Evolutionary conservation across 805 yeast species (phyloP).

Genomic region (Lachancea waltii): DNA sequence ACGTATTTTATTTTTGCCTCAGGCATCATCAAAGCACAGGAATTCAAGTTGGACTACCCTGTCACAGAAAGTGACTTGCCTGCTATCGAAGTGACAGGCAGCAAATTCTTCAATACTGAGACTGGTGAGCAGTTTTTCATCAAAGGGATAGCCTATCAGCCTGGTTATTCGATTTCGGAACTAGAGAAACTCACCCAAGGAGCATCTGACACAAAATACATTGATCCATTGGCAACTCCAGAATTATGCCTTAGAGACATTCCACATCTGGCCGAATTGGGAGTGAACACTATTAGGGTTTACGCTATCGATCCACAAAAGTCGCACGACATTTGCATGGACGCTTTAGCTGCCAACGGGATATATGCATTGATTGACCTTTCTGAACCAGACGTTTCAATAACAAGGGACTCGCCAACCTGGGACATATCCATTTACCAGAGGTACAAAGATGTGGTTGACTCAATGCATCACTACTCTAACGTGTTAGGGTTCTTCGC

Average conservation of each 20-base stretch:
- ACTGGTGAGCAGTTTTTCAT: conserved; percentile 80
- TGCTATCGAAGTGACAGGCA: conserved; percentile 57
- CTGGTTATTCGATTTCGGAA: conserved; percentile 41
- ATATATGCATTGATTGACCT: conserved; percentile 88
- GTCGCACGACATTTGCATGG: conserved; percentile 75
- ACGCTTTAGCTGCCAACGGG: conserved; percentile 70
- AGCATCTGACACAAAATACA: conserved; percentile 29
- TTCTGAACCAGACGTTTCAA: conserved; percentile 75
- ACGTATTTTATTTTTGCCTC: conserved; percentile 7
- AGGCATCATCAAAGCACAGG: conserved; percentile 8
- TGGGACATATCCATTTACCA: conserved; percentile 70
- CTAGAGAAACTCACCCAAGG: conserved; percentile 9
- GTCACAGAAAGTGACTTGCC: conserved; percentile 10
- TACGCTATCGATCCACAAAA: conserved; percentile 72
- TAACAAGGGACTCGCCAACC: conserved; percentile 66
- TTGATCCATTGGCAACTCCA: conserved; percentile 75
- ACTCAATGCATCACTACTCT: conserved; percentile 65
- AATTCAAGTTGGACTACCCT: conserved; percentile 3
- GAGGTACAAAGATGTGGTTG: conserved; percentile 79
- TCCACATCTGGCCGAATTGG: conserved; percentile 61
- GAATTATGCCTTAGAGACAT: conserved; percentile 73
- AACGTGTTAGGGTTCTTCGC: conserved; percentile 93
- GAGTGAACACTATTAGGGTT: conserved; percentile 76
- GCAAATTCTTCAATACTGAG: conserved; percentile 65
- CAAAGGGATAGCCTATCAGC: conserved; percentile 85